Evolutionary conservation across 1,139 yeast genomes (phyloP), one percentile per base, ranked within the genome.

Genomic region (Pichia norvegensis): DNA sequence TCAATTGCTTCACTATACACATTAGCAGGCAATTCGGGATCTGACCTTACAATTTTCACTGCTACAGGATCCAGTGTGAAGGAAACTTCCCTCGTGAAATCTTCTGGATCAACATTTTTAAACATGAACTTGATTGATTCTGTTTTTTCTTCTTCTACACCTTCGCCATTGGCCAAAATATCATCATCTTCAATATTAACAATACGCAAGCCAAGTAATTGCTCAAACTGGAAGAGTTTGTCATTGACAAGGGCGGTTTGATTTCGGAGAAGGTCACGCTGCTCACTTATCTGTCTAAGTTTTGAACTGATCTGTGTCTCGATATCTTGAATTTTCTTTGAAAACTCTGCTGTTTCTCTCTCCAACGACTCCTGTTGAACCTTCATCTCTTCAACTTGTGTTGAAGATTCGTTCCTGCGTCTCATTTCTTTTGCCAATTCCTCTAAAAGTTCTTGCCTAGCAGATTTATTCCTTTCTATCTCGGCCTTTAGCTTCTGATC

Each of bases 191-290:
- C 9, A 10, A 41, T 22, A 20, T 38, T 33, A 48, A 71, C 72
- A 38, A 76, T 67, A 40, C 62, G 66, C 38, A 76, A 53, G 1
- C 82, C 81, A 46, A 74, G 62, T 50, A 72, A 67, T 46, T 63
- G 64, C 48, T 75, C 79, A 55, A 65, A 73, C 53, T 72, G 73
- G 20, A 60, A 52, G 31, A 72, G 57, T 51, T 73, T 78, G 45
- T 55, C 57, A 29, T 55, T 54, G 31, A 61, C 59, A 17, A 58
- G 40, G 33, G 50, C 48, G 1, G 56, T 50, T 45, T 61, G 64
- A 20, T 55, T 55, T 16, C 54, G 45, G 25, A 60, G 47, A 20
- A 53, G 48, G 17, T 51, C 50, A 38, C 52, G 52, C 43, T 56
- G 57, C 25, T 54, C 55, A 29, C 54, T 58, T 19, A 57, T 51